phyloP scores from a whole-genome alignment of 768 basidiomycete species.

The Pholiota molesta region DNA sequence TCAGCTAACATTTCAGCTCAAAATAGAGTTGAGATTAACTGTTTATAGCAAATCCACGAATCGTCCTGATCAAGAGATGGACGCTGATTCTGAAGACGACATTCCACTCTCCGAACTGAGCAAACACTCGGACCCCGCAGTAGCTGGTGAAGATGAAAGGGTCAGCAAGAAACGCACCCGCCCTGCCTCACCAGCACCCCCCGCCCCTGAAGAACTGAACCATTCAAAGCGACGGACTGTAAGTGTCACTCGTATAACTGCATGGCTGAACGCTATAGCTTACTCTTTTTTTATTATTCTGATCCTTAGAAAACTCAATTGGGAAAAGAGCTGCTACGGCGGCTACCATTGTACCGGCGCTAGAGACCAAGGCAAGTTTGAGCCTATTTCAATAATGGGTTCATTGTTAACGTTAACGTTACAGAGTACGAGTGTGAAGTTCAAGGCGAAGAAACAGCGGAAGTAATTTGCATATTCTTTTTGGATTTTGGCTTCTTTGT shows the following conservation, averaged over 20 bases:
- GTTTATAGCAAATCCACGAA: background rate
- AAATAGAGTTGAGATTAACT: background rate
- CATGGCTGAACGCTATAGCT: background rate
- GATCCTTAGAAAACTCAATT: background rate
- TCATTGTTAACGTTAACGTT: background rate
- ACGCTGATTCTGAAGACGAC: slow-evolving; percentile 28
- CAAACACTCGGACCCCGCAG: slow-evolving; percentile 11
- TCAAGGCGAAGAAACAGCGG: slow-evolving; percentile 16
- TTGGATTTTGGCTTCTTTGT: too few relatives aligned
- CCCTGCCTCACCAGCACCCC: slow-evolving; percentile 9
- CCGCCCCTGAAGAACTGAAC: slow-evolving; percentile 10
- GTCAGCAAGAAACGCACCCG: slow-evolving; percentile 21
- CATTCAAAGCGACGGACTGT: slow-evolving; percentile 14
- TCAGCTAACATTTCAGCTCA: background rate
- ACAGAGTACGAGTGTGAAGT: slow-evolving; percentile 7
- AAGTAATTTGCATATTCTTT: slow-evolving; percentile 6
- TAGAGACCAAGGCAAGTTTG: slow-evolving; percentile 5
- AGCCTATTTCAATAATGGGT: background rate
- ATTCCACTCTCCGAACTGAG: slow-evolving; percentile 26
- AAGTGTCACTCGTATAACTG: slow-evolving; percentile 1
- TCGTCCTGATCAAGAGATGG: background rate
- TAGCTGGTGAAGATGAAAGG: background rate
- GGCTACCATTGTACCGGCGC: background rate
- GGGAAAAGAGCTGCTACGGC: background rate
- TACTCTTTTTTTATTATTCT: background rate